Conservation (phyloP, 1,284 basidiomycete species). For the Papiliotrema laurentii region DNA sequence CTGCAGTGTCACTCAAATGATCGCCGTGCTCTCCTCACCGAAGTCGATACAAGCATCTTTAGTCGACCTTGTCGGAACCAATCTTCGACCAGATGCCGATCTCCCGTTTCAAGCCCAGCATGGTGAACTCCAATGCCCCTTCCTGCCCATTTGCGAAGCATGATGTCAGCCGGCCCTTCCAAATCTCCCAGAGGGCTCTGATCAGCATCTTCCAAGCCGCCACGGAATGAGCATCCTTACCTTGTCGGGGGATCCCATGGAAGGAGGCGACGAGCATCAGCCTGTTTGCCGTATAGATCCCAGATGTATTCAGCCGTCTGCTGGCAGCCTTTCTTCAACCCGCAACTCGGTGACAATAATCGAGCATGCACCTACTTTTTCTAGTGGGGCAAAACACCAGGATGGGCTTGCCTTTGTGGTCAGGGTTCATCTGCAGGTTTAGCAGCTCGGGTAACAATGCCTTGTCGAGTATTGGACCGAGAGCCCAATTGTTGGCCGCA, state of each 20-base stretch:
- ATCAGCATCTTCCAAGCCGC: constrained; percentile 55
- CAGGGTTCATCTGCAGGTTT: constrained; percentile 38
- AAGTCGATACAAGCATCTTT: constrained; percentile 46
- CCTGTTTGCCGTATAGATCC: constrained; percentile 60
- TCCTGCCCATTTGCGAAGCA: constrained; percentile 25
- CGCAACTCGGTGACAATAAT: neutral
- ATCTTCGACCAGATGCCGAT: constrained; percentile 50
- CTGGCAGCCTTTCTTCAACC: constrained; percentile 26
- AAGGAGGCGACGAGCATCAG: neutral
- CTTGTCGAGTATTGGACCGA: constrained; percentile 66
- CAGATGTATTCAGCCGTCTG: constrained; percentile 66
- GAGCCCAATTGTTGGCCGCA: constrained; percentile 71
- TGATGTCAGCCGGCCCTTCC: constrained; percentile 26
- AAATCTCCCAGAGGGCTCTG: constrained; percentile 29
- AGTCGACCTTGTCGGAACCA: constrained; percentile 48
- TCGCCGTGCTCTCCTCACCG: constrained; percentile 22
- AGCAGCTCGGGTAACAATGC: constrained; percentile 68
- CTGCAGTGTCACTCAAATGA: constrained; percentile 14
- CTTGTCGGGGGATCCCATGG: constrained; percentile 44
- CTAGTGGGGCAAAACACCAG: constrained; percentile 81
- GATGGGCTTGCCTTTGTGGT: constrained; percentile 71
- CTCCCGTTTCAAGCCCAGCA: constrained; percentile 51
- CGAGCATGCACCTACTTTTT: constrained; percentile 56
- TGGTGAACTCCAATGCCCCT: constrained; percentile 54
- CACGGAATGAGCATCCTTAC: constrained; percentile 60